Conservation (phyloP, 2,329 filamentous ascomycete genomes). For the Parastagonospora nodorum region DNA sequence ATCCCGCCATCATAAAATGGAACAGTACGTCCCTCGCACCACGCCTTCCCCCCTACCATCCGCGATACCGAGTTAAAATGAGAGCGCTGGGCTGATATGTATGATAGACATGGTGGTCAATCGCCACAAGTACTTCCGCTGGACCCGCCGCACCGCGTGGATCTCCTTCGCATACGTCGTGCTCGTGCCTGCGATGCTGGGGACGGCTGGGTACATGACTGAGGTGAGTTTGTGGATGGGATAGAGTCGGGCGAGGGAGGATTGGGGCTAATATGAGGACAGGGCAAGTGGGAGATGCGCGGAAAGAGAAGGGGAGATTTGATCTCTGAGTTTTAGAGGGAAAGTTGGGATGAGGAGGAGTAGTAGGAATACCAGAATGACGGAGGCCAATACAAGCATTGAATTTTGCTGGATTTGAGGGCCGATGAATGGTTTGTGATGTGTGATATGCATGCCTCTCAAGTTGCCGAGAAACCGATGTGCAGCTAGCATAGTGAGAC, state of each 20-base stretch:
- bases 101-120: constrained; percentile 76
- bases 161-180: constrained; percentile 78
- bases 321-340: constrained; percentile 72
- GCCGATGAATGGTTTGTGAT: too few species aligned
- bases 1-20: constrained; percentile 63
- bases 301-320: constrained; percentile 88
- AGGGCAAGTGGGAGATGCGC: constrained; percentile 87
- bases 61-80: neutral
- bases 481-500: too few species aligned
- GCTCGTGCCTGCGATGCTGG: constrained; percentile 72
- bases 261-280: constrained; percentile 17
- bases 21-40: constrained; percentile 52
- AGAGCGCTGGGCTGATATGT: constrained; percentile 10
- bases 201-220: constrained; percentile 75
- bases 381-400: too few species aligned
- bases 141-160: constrained; percentile 82
- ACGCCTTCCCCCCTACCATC: constrained; percentile 34
- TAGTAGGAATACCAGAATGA: neutral
- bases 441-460: too few species aligned
- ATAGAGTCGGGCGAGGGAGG: constrained; percentile 1
- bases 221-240: constrained; percentile 70
- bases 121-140: constrained; percentile 94
- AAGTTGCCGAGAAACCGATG: too few species aligned
- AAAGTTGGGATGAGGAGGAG: neutral
- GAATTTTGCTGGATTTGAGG: too few species aligned